phyloP scores from a whole-genome alignment of 2,329 filamentous ascomycete species.

The Beauveria varroae region DNA sequence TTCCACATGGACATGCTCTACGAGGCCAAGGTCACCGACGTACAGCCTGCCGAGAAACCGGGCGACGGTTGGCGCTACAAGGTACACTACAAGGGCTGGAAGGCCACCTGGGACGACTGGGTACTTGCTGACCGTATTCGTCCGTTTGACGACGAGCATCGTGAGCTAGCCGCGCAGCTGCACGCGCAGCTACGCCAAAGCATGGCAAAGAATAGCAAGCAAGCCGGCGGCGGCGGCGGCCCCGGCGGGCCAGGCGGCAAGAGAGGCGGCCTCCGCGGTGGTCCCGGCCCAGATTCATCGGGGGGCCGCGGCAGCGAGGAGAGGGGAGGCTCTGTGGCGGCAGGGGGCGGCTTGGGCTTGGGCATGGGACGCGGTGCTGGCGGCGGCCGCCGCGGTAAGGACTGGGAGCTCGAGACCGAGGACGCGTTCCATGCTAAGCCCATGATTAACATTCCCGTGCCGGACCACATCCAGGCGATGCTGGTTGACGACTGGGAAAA shows the following conservation, averaged over 20 bases:
- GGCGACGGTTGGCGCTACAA: conserved; percentile 73
- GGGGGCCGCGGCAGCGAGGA: conserved; percentile 70
- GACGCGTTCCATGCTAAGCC: conserved; percentile 78
- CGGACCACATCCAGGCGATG: conserved; percentile 83
- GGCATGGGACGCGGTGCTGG: conserved; percentile 45
- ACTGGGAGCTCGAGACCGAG: conserved; percentile 85
- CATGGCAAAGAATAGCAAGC: conserved; percentile 45
- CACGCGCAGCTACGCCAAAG: conserved; percentile 59
- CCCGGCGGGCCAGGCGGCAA: conserved; percentile 11
- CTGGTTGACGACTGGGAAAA: conserved; percentile 99
- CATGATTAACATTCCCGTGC: conserved; percentile 77
- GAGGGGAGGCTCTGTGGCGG: conserved; percentile 46
- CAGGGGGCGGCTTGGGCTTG: conserved; percentile 39
- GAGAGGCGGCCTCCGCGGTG: neutral
- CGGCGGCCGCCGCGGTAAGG: conserved; percentile 66
- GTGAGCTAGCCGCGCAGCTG: conserved; percentile 72
- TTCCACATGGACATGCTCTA: conserved; percentile 97
- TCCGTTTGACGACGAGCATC: conserved; percentile 92
- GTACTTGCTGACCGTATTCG: conserved; percentile 87
- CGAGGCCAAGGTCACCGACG: conserved; percentile 89
- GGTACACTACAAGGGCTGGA: conserved; percentile 99
- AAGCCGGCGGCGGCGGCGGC: conserved; percentile 19
- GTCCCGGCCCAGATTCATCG: conserved; percentile 35
- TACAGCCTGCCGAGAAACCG: conserved; percentile 60
- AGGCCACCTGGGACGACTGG: conserved; percentile 99